Conservation (phyloP, 768 basidiomycete genomes). For the Lentinula aciculospora region DNA sequence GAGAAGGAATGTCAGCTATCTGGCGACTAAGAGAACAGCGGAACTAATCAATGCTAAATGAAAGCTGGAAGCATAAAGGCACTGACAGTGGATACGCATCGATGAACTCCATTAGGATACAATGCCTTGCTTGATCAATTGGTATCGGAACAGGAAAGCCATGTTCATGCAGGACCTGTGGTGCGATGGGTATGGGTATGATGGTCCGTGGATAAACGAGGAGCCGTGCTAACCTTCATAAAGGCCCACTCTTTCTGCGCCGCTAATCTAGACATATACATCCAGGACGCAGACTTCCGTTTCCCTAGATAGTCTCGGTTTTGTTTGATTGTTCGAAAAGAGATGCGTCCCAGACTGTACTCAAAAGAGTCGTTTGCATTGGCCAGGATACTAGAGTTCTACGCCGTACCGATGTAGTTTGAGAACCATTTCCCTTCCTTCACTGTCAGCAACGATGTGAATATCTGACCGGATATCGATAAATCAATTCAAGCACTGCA, state of each 20-base stretch:
- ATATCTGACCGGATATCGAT: constrained; percentile 50
- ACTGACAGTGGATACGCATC: constrained; percentile 91
- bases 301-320: constrained; percentile 97
- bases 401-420: constrained; percentile 82
- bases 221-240: constrained; percentile 69
- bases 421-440: constrained; percentile 82
- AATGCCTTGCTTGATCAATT: constrained; percentile 92
- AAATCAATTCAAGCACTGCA: neutral
- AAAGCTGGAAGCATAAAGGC: constrained; percentile 1
- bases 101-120: constrained; percentile 93
- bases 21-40: constrained; percentile 58
- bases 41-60: neutral
- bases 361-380: constrained; percentile 4
- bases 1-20: constrained; percentile 75
- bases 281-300: constrained; percentile 95
- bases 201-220: neutral
- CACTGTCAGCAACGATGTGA: constrained; percentile 81
- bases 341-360: constrained; percentile 87
- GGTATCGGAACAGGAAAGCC: constrained; percentile 91
- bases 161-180: constrained; percentile 87
- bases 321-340: constrained; percentile 93
- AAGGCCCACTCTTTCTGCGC: constrained; percentile 99
- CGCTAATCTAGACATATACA: constrained; percentile 96
- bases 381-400: neutral
- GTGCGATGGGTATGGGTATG: constrained; percentile 2